phyloP scores from a whole-genome alignment of 495 filamentous ascomycete species.

The Penicillium herquei region DNA sequence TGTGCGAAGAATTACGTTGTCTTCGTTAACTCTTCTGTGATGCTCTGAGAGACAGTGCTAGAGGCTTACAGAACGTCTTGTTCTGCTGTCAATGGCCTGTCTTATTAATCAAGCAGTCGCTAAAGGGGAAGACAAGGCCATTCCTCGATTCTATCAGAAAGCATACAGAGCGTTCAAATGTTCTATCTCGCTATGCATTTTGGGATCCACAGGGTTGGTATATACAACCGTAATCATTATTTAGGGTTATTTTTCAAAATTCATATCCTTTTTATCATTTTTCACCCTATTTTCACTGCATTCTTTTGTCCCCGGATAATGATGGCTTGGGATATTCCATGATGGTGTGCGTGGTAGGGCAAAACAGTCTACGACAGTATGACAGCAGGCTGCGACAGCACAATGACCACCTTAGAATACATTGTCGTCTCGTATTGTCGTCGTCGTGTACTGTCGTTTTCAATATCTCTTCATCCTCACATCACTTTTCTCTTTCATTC shows the following conservation, averaged over 20 bases:
- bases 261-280: not conserved
- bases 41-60: slow-evolving; percentile 25
- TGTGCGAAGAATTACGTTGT: slow-evolving; percentile 76
- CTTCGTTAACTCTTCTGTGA: slow-evolving; percentile 35
- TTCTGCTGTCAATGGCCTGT: slow-evolving; percentile 33
- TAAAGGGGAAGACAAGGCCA: slow-evolving; percentile 40
- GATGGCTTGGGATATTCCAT: no score
- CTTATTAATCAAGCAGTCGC: slow-evolving; percentile 28
- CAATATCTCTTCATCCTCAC: no score
- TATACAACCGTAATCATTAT: slow-evolving; percentile 7
- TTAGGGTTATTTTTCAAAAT: not conserved
- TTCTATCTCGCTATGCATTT: slow-evolving; percentile 9
- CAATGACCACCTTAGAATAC: no score
- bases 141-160: slow-evolving; percentile 27
- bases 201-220: slow-evolving; percentile 33
- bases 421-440: no score
- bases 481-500: no score
- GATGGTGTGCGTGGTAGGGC: no score
- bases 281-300: no score
- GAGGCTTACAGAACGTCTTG: slow-evolving; percentile 37
- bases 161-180: no score
- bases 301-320: no score
- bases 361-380: no score
- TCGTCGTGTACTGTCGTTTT: no score
- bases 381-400: no score